Evolutionary conservation across 2,329 filamentous ascomycete genomes (phyloP).

Genomic region (Pseudogymnoascus sp.): DNA sequence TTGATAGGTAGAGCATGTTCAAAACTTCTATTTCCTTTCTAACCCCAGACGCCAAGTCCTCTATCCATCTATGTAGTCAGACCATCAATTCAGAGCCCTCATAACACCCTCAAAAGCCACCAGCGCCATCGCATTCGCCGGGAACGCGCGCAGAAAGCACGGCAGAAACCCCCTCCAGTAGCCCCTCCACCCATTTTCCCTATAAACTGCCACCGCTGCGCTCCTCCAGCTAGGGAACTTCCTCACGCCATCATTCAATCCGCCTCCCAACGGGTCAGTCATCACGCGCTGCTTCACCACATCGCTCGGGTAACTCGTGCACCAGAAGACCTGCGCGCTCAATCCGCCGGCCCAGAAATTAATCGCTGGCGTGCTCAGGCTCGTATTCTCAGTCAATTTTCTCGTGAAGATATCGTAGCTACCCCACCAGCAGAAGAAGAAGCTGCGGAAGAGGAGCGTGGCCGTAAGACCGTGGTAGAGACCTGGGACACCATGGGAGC

Average conservation of each 20-base stretch:
- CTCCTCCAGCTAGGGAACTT: slow-evolving; percentile 71
- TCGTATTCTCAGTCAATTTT: slow-evolving; percentile 58
- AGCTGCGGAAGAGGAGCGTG: slow-evolving; percentile 80
- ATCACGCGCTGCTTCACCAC: slow-evolving; percentile 96
- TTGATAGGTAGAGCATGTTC: background rate
- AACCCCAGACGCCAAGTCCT: background rate
- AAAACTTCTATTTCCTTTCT: background rate
- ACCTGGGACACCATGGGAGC: slow-evolving; percentile 67
- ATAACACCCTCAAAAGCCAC: slow-evolving; percentile 91
- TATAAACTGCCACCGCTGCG: slow-evolving; percentile 69
- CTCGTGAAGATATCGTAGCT: slow-evolving; percentile 80
- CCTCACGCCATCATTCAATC: slow-evolving; percentile 57
- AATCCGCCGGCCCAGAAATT: slow-evolving; percentile 98
- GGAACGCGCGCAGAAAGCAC: slow-evolving; percentile 89
- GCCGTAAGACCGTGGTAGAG: slow-evolving; percentile 80
- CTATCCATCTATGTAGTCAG: background rate
- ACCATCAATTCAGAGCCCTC: slow-evolving; percentile 50
- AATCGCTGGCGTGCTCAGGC: slow-evolving; percentile 66
- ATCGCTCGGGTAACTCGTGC: slow-evolving; percentile 84
- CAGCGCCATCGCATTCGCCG: slow-evolving; percentile 88
- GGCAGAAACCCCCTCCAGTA: slow-evolving; percentile 93
- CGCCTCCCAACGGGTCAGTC: slow-evolving; percentile 80
- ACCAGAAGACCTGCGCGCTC: slow-evolving; percentile 90
- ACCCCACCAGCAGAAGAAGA: slow-evolving; percentile 99
- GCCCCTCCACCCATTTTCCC: slow-evolving; percentile 67